A percentile compares a stretch with the other conserved stretches of the same genome.
Evolutionary conservation across 2,329 filamentous ascomycete species (phyloP).

Genomic region (Botrytis sinoallii): DNA sequence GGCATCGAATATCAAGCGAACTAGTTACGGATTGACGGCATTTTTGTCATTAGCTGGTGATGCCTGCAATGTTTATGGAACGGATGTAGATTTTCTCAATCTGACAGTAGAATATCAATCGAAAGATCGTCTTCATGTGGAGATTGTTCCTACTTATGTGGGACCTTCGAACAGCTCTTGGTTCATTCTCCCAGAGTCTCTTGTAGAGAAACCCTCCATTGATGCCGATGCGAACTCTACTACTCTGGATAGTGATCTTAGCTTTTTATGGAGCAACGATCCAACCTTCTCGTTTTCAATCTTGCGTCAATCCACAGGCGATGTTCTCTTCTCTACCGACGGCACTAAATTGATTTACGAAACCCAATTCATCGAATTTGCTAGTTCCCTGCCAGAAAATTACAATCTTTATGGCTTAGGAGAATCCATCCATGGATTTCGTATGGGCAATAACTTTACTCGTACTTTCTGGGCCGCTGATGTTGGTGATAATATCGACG

Average conservation of each 20-base stretch:
- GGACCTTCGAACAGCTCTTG: conserved; percentile 60
- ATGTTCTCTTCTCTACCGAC: conserved; percentile 65
- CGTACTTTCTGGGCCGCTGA: conserved; percentile 68
- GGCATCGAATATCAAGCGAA: conserved; percentile 57
- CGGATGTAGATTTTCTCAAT: conserved; percentile 64
- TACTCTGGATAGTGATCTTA: conserved; percentile 51
- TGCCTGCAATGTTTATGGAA: conserved; percentile 75
- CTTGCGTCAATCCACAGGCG: conserved; percentile 54
- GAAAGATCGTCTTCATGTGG: conserved; percentile 63
- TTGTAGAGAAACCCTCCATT: conserved; percentile 44
- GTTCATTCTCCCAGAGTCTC: conserved; percentile 62
- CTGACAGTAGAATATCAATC: conserved; percentile 68
- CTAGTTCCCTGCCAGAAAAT: conserved; percentile 60
- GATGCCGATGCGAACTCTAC: conserved; percentile 42
- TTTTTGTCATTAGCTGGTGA: conserved; percentile 66
- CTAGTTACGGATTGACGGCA: conserved; percentile 59
- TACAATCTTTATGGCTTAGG: conserved; percentile 76
- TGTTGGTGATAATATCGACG: conserved; percentile 59
- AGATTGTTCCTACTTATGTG: conserved; percentile 65
- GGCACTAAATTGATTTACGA: conserved; percentile 67
- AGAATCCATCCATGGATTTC: conserved; percentile 67
- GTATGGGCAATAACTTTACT: conserved; percentile 70
- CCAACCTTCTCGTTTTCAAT: conserved; percentile 68
- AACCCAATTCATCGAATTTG: conserved; percentile 75
- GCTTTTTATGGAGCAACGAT: conserved; percentile 51